Evolutionary conservation across 2,329 filamentous ascomycete genomes (phyloP), one percentile per base, ranked within the genome.

Genomic region (Alternaria dauci): DNA sequence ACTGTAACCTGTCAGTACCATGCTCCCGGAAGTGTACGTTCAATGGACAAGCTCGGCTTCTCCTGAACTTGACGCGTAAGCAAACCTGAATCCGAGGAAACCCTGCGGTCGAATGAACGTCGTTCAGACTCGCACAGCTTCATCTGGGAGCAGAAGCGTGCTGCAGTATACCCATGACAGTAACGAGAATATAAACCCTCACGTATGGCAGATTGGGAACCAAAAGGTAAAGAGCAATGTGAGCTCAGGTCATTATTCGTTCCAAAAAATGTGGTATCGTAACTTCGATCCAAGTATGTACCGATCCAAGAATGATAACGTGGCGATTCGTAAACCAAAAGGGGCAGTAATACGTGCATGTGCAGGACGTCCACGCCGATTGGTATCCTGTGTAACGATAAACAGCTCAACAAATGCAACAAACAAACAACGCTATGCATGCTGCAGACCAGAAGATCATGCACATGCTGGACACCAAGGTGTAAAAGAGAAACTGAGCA

Each of bases 371-470:
- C 52, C 57, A 44, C 34, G 44, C 38, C 38, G 57, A 28, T 39
- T 52, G 53, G 47, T 50, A 60, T 56, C 39, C 54, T 58, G 58
- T 23, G 46, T 41, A 52, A 43, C 34, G 23, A 52, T 26, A 38
- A 34, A 55, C 32, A 14, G 30, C 52, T 59, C 52, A 61, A 59
- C 47, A 64, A 66, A 68, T 52, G 60, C 60, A 71, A 63, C 67
- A 72, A 73, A 70, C 69, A 65, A 53, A 61, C 55, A 61, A 62
- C 52, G 65, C 61, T 63, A 67, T 71, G 69, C 66, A 70, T 57
- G 52, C 36, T 42, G 55, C 36, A 16, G 44, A 55, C 53, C 56
- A 51, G 41, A 52, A 34, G 52, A 44, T 50, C 48, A 56, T 34
- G 55, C 54, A 20, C 44, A 69, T 58, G 54, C 62, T 55, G 51